phyloP scores from a whole-genome alignment of 192 early-diverging fungal genomes.

The Glomus cerebriforme region DNA sequence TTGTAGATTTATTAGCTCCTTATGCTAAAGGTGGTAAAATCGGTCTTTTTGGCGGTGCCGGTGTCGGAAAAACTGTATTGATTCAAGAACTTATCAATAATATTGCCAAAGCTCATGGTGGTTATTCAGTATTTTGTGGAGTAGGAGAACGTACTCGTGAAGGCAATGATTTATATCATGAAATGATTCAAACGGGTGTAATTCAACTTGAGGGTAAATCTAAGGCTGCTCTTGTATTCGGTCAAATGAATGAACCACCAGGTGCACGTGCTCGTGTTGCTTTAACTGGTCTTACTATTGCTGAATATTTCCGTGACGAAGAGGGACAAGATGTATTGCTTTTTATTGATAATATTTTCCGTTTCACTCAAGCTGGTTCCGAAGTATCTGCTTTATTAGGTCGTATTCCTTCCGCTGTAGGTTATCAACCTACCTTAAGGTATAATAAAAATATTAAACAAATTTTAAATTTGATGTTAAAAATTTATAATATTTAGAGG shows the following conservation, averaged over 20 bases:
- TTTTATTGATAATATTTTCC: slow-evolving; percentile 99
- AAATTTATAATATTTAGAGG: too few species aligned
- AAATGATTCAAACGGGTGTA: slow-evolving; percentile 96
- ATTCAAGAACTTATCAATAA: slow-evolving; percentile 99
- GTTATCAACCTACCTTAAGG: slow-evolving; percentile 92
- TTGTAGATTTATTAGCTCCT: slow-evolving; percentile 96
- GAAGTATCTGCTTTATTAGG: slow-evolving; percentile 99
- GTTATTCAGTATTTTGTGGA: slow-evolving; percentile 98
- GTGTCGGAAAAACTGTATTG: slow-evolving; percentile 99
- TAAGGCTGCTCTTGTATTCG: slow-evolving; percentile 96
- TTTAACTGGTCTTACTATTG: slow-evolving; percentile 95
- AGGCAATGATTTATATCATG: slow-evolving; percentile 99
- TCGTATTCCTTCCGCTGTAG: slow-evolving; percentile 99
- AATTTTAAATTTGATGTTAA: too few species aligned
- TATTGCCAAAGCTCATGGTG: slow-evolving; percentile 98
- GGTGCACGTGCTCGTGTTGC: slow-evolving; percentile 99
- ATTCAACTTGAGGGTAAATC: slow-evolving; percentile 93
- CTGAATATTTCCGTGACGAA: slow-evolving; percentile 99
- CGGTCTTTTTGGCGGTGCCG: slow-evolving; percentile 97
- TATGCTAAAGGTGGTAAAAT: slow-evolving; percentile 98
- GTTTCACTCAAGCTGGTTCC: slow-evolving; percentile 99
- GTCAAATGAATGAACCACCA: slow-evolving; percentile 99
- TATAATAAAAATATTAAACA: background rate
- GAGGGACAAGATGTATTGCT: slow-evolving; percentile 99
- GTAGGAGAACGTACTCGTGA: slow-evolving; percentile 99